phyloP scores from a whole-genome alignment of 495 filamentous ascomycete species.

The Pyrenopolyporus hunteri region DNA sequence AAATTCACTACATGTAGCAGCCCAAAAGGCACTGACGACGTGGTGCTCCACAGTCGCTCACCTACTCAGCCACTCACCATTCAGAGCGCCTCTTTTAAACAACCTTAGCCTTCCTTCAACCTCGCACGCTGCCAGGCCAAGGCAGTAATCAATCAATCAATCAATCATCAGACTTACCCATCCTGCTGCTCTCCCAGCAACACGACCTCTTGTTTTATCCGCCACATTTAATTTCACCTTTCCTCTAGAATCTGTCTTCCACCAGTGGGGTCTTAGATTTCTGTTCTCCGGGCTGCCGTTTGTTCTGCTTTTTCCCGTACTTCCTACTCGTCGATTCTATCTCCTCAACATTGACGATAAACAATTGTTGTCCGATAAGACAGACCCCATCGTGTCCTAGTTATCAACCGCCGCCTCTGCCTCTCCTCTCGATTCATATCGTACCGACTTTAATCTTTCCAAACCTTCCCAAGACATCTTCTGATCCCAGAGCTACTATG shows the following conservation, averaged over 20 bases:
- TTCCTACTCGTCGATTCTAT: slow-evolving; percentile 1
- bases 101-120: slow-evolving; percentile 32
- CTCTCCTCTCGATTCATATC: slow-evolving; percentile 11
- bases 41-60: slow-evolving; percentile 23
- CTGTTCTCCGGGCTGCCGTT: background rate
- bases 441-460: slow-evolving; percentile 26
- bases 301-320: background rate
- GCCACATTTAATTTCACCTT: background rate
- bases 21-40: slow-evolving; percentile 21
- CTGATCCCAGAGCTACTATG: slow-evolving; percentile 58
- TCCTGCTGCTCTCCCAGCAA: background rate
- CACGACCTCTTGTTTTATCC: slow-evolving; percentile 4
- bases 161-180: slow-evolving; percentile 23
- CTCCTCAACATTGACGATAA: slow-evolving; percentile 15
- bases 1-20: too few species aligned
- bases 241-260: too few species aligned
- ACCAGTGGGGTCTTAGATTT: too few species aligned
- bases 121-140: slow-evolving; percentile 12
- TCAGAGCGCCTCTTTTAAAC: slow-evolving; percentile 14
- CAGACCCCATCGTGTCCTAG: slow-evolving; percentile 27
- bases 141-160: slow-evolving; percentile 30
- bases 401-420: slow-evolving; percentile 16
- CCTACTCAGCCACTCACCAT: slow-evolving; percentile 30
- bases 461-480: slow-evolving; percentile 69
- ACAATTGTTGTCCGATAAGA: slow-evolving; percentile 35